These are phyloP conservation scores for Trichosanthes cucumerina DNA, from an alignment of 306 rosid species.

Conservation along the genomic window DNA sequence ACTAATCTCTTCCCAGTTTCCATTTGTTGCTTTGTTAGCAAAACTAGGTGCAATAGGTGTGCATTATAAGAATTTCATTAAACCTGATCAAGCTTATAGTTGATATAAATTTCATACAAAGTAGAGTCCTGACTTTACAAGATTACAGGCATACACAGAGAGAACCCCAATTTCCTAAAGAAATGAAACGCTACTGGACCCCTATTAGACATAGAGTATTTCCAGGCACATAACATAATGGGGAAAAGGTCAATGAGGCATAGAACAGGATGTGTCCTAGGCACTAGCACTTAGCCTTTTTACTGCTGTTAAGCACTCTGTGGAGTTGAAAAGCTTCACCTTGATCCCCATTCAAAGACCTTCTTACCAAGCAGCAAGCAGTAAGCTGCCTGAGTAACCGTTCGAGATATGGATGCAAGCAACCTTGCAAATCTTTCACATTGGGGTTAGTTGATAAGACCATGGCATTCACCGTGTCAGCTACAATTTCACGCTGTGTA, in stretches of 20 bases:
- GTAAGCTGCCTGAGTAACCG: conserved; percentile 77
- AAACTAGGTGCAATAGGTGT: not conserved
- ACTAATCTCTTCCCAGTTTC: not conserved
- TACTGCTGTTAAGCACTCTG: conserved; percentile 48
- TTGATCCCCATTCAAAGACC: conserved; percentile 69
- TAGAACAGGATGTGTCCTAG: not conserved
- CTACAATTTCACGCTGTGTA: conserved; percentile 84
- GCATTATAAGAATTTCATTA: not conserved
- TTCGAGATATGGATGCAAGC: conserved; percentile 72
- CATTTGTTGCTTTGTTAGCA: not conserved
- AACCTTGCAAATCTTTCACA: conserved; percentile 47
- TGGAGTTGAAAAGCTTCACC: conserved; percentile 87
- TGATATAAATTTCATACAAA: not conserved
- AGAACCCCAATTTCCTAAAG: conserved; percentile 3
- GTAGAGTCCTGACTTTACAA: not conserved
- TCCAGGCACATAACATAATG: not conserved
- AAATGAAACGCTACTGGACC: not conserved
- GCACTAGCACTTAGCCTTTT: conserved; percentile 29
- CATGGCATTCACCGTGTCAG: conserved; percentile 85
- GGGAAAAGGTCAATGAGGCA: not conserved
- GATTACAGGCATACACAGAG: not conserved
- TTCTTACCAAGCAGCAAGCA: conserved; percentile 74
- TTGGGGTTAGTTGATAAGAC: conserved; percentile 72
- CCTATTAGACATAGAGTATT: not conserved
- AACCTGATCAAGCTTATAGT: not conserved